Percentiles rank a stretch among this genome's conserved stretches.
These are phyloP conservation scores for Aurifilum marmelostoma DNA, from an alignment of 2,329 filamentous ascomycete genomes.

Conservation along the genomic window DNA sequence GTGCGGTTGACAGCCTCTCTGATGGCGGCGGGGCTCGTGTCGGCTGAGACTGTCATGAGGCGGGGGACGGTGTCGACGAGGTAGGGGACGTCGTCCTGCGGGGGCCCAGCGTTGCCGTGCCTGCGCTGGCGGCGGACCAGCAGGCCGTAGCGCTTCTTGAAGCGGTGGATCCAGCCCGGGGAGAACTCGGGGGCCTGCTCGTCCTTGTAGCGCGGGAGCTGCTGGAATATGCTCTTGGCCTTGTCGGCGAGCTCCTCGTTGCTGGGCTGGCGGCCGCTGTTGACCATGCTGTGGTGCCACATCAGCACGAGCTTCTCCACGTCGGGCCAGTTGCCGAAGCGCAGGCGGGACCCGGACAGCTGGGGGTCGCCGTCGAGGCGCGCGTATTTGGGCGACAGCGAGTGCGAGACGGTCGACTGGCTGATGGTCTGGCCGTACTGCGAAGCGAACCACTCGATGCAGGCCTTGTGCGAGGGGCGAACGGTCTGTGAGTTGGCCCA, in stretches of 20 bases:
- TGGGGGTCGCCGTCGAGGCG: constrained; percentile 64
- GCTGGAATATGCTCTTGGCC: constrained; percentile 61
- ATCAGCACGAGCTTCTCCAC: constrained; percentile 61
- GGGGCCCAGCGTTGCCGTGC: constrained; percentile 52
- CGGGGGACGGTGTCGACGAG: constrained; percentile 63
- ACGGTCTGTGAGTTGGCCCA: constrained; percentile 62
- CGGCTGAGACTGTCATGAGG: constrained; percentile 60
- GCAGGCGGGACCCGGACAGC: constrained; percentile 63
- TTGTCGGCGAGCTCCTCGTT: constrained; percentile 67
- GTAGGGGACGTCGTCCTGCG: constrained; percentile 61
- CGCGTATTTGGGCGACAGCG: constrained; percentile 63
- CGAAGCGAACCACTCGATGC: constrained; percentile 64
- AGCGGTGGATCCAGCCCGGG: constrained; percentile 66
- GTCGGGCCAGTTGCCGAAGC: constrained; percentile 67
- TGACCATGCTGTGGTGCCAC: constrained; percentile 57
- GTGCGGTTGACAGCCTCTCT: constrained; percentile 59
- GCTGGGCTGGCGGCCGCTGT: constrained; percentile 59
- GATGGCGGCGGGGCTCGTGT: constrained; percentile 63
- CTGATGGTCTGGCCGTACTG: constrained; percentile 64
- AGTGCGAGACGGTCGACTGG: constrained; percentile 66
- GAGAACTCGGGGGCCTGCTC: constrained; percentile 65
- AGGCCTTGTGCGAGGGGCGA: constrained; percentile 62
- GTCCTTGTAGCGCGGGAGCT: constrained; percentile 63
- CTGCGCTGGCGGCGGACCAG: constrained; percentile 60
- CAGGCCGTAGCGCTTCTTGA: constrained; percentile 66